These are phyloP conservation scores for Alternaria infectoria DNA, from an alignment of 2,329 filamentous ascomycete species.

Conservation along the genomic window DNA sequence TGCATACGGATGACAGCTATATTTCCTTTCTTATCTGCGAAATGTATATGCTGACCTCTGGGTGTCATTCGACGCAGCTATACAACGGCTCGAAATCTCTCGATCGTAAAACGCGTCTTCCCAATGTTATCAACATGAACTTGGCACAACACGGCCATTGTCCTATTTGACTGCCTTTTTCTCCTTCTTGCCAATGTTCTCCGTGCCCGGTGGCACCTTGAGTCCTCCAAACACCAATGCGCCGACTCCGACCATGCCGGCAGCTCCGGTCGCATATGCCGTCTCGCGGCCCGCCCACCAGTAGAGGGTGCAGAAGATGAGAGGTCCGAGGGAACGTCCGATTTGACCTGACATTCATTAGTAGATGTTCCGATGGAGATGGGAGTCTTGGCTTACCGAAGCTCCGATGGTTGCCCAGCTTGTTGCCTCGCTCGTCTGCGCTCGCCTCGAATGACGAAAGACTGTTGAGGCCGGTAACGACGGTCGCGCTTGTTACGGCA, in stretches of 20 bases:
- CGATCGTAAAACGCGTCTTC: not conserved
- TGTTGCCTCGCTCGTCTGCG: conserved; percentile 80
- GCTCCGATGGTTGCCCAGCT: conserved; percentile 80
- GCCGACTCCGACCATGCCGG: conserved; percentile 78
- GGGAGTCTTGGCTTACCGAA: conserved; percentile 52
- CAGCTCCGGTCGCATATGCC: conserved; percentile 81
- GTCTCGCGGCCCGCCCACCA: conserved; percentile 95
- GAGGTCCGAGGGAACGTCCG: conserved; percentile 82
- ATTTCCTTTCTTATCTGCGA: not conserved
- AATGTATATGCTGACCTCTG: not conserved
- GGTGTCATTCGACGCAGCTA: not conserved
- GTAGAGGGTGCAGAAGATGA: conserved; percentile 93
- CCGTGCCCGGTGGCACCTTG: conserved; percentile 64
- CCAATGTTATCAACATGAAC: not conserved
- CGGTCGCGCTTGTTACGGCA: conserved; percentile 89
- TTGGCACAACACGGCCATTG: not conserved
- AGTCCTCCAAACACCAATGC: conserved; percentile 73
- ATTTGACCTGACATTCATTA: conserved; percentile 71
- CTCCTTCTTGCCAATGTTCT: conserved; percentile 35
- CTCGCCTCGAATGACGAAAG: conserved; percentile 88
- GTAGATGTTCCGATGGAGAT: not conserved
- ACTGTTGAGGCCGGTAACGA: conserved; percentile 92
- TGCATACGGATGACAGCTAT: not conserved
- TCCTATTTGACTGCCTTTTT: conserved; percentile 15
- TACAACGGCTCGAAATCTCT: not conserved